phyloP scores from a whole-genome alignment of 208 protist species.

The Novymonas esmeraldas region DNA sequence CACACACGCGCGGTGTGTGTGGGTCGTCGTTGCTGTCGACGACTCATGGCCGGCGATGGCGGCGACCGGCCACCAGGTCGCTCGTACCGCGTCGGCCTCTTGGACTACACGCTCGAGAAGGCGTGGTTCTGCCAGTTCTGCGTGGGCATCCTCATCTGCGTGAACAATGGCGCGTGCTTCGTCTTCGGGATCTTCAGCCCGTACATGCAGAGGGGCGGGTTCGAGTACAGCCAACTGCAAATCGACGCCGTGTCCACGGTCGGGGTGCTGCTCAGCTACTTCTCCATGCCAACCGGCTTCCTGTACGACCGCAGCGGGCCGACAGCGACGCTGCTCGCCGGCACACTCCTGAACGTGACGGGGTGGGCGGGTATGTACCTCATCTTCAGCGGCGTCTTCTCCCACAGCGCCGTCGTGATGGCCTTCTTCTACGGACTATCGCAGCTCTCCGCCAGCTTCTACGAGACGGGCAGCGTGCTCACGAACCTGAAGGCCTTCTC shows the following conservation, averaged over 20 bases:
- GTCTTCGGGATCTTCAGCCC: slow-evolving; percentile 80
- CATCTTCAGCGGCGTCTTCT: slow-evolving; percentile 60
- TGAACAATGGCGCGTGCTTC: slow-evolving; percentile 86
- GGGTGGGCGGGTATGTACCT: slow-evolving; percentile 77
- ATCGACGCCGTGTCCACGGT: slow-evolving; percentile 72
- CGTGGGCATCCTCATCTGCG: slow-evolving; percentile 73
- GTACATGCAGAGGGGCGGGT: slow-evolving; percentile 56
- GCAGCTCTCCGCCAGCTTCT: slow-evolving; percentile 86
- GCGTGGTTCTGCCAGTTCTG: slow-evolving; percentile 83
- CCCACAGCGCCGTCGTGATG: slow-evolving; percentile 50
- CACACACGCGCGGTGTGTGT: too few relatives aligned
- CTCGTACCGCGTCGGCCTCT: neutral
- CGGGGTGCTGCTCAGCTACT: slow-evolving; percentile 81
- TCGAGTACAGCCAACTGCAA: slow-evolving; percentile 63
- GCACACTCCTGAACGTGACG: slow-evolving; percentile 61
- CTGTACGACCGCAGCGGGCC: slow-evolving; percentile 75
- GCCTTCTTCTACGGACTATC: slow-evolving; percentile 74
- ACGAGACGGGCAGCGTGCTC: slow-evolving; percentile 74
- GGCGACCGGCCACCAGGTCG: neutral
- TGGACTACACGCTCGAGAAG: slow-evolving; percentile 45
- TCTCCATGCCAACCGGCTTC: slow-evolving; percentile 80
- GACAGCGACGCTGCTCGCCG: slow-evolving; percentile 45
- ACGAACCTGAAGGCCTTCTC: slow-evolving; percentile 79
- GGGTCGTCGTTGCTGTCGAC: too few relatives aligned
- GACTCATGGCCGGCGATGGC: neutral